These are phyloP conservation scores for Talaromyces sp. DNA, from an alignment of 2,329 filamentous ascomycete species.

Conservation along the genomic window DNA sequence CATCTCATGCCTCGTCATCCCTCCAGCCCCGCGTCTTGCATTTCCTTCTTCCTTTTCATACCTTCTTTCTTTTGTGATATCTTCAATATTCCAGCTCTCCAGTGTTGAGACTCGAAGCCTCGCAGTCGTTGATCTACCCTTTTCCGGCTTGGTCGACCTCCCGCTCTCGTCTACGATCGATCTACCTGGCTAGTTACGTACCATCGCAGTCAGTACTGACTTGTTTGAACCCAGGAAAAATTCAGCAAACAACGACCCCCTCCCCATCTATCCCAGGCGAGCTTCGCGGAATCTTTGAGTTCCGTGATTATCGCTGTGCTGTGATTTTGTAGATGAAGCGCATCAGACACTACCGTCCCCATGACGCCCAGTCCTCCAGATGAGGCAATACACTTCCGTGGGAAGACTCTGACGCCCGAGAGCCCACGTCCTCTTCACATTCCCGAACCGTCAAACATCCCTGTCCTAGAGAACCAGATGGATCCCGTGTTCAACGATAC, in stretches of 20 bases:
- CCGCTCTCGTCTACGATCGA: neutral
- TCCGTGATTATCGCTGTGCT: constrained; percentile 11
- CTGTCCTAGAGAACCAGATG: constrained; percentile 66
- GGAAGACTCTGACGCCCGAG: constrained; percentile 62
- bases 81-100: neutral
- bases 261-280: constrained; percentile 1
- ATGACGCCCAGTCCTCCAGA: constrained; percentile 50
- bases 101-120: neutral
- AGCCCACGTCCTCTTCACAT: constrained; percentile 66
- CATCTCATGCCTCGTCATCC: neutral
- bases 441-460: constrained; percentile 63
- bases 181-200: neutral
- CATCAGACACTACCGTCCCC: constrained; percentile 36
- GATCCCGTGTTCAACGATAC: constrained; percentile 66
- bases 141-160: neutral
- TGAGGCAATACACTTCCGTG: constrained; percentile 54
- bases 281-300: constrained; percentile 10
- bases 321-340: constrained; percentile 35
- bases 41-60: neutral
- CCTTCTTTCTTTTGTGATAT: no score
- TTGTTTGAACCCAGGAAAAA: neutral
- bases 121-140: neutral
- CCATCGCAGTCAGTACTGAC: neutral
- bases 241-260: neutral
- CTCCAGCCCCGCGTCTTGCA: neutral